These are phyloP conservation scores for Dothideomycetes sp. DNA, from an alignment of 2,329 filamentous ascomycete species.

Conservation along the genomic window DNA sequence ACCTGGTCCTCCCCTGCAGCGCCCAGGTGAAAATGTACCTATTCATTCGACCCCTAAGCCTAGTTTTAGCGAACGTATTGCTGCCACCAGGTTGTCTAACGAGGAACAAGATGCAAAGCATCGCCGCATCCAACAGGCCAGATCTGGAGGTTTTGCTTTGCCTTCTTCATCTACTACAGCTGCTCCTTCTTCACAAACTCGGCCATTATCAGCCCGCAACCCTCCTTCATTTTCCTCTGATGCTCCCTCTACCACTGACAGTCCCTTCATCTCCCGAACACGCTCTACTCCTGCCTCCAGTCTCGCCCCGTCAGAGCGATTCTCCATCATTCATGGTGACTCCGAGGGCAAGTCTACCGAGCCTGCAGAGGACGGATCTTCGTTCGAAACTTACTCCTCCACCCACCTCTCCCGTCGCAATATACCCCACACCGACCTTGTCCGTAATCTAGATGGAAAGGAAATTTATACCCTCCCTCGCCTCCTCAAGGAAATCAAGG, in stretches of 20 bases:
- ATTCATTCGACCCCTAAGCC: no score
- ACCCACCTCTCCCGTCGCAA: slow-evolving; percentile 74
- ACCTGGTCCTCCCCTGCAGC: slow-evolving; percentile 21
- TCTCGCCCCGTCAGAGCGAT: background rate
- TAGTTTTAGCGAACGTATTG: slow-evolving; percentile 77
- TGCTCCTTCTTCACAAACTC: slow-evolving; percentile 1
- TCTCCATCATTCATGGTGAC: slow-evolving; percentile 1
- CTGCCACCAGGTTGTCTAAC: slow-evolving; percentile 46
- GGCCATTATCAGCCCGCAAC: background rate
- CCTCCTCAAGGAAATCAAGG: slow-evolving; percentile 68
- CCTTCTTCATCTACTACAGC: background rate
- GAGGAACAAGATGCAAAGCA: slow-evolving; percentile 33
- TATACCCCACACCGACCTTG: slow-evolving; percentile 69
- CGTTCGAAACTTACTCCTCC: slow-evolving; percentile 78
- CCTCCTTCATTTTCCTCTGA: background rate
- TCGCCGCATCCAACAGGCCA: slow-evolving; percentile 29
- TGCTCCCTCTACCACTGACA: slow-evolving; percentile 1
- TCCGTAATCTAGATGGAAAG: slow-evolving; percentile 67
- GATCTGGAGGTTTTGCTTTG: slow-evolving; percentile 24
- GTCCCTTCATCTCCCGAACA: background rate
- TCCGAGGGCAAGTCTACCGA: slow-evolving; percentile 3
- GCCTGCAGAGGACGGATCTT: slow-evolving; percentile 28
- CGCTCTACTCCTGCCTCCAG: background rate
- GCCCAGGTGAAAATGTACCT: no score
- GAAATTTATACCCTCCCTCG: slow-evolving; percentile 70